phyloP scores from a whole-genome alignment of 805 yeast species.

The Aciculoconidium aculeatum region DNA sequence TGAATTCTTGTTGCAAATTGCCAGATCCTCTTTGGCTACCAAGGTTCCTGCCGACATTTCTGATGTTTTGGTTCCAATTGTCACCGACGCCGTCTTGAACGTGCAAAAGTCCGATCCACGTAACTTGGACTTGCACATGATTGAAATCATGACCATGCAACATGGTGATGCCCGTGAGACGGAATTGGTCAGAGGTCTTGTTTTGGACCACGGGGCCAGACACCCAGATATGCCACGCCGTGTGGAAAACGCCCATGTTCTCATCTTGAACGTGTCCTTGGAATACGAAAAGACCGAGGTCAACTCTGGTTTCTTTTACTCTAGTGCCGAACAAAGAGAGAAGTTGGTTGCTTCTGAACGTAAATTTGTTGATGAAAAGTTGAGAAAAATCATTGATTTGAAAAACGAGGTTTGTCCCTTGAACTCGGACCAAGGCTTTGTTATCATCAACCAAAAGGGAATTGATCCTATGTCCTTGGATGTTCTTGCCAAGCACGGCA shows the following conservation, averaged over 20 bases:
- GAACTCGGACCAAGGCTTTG: slow-evolving; percentile 72
- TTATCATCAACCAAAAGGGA: slow-evolving; percentile 95
- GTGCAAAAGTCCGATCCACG: slow-evolving; percentile 48
- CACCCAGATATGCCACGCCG: slow-evolving; percentile 98
- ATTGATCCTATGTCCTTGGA: slow-evolving; percentile 98
- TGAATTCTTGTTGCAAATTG: slow-evolving; percentile 86
- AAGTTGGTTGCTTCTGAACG: slow-evolving; percentile 91
- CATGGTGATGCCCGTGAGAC: slow-evolving; percentile 83
- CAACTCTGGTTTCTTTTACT: slow-evolving; percentile 90
- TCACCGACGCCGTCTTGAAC: slow-evolving; percentile 89
- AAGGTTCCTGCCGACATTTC: slow-evolving; percentile 76
- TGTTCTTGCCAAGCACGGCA: slow-evolving; percentile 85
- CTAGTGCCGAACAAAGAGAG: slow-evolving; percentile 93
- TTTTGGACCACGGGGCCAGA: slow-evolving; percentile 96
- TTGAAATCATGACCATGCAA: slow-evolving; percentile 98
- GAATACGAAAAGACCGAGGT: slow-evolving; percentile 98
- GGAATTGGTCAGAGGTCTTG: slow-evolving; percentile 78
- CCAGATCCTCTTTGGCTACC: slow-evolving; percentile 82
- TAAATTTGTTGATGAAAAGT: slow-evolving; percentile 88
- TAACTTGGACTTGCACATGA: slow-evolving; percentile 86
- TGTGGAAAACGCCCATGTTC: slow-evolving; percentile 74
- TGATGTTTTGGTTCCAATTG: slow-evolving; percentile 84
- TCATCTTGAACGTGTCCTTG: slow-evolving; percentile 86
- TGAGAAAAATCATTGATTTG: slow-evolving; percentile 84
- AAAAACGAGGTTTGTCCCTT: slow-evolving; percentile 87